Evolutionary conservation across 371 early-diverging fungal species (phyloP).

Genomic region (Lichtheimia corymbifera): DNA sequence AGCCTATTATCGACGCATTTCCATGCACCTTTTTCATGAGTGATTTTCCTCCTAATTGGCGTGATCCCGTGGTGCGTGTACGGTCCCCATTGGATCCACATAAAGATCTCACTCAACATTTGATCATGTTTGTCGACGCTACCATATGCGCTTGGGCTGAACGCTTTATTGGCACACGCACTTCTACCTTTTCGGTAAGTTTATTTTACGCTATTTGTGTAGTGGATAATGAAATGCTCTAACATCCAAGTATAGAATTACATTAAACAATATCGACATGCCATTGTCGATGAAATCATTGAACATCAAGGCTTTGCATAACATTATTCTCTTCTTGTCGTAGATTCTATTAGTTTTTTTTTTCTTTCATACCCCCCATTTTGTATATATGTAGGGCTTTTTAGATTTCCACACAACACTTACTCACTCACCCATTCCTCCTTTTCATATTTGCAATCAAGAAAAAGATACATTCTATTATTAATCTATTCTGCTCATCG

Average conservation of each 20-base stretch:
- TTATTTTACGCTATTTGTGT: background rate
- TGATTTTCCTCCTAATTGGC: slow-evolving; percentile 21
- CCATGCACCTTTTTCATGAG: slow-evolving; percentile 27
- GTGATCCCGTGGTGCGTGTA: slow-evolving; percentile 12
- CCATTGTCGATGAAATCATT: slow-evolving; percentile 29
- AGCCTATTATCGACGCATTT: slow-evolving; percentile 26
- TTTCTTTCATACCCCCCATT: background rate
- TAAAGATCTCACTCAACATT: slow-evolving; percentile 22
- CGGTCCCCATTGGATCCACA: slow-evolving; percentile 26
- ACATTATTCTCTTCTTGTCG: background rate
- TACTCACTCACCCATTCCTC: background rate
- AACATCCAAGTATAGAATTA: slow-evolving; percentile 19
- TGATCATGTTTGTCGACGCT: slow-evolving; percentile 35
- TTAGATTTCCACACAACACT: background rate
- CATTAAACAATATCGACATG: slow-evolving; percentile 31
- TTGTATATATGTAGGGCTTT: no score
- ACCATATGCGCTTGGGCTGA: slow-evolving; percentile 32
- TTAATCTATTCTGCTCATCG: no score
- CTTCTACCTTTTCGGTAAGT: slow-evolving; percentile 32
- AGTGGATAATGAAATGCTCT: background rate
- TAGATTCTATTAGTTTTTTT: slow-evolving; percentile 1
- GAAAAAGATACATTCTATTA: background rate
- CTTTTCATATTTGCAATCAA: background rate
- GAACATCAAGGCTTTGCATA: slow-evolving; percentile 17
- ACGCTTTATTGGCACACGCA: slow-evolving; percentile 29